These are phyloP conservation scores for Blastobotrys capitulatus DNA, from an alignment of 1,139 yeast species.

Conservation along the genomic window DNA sequence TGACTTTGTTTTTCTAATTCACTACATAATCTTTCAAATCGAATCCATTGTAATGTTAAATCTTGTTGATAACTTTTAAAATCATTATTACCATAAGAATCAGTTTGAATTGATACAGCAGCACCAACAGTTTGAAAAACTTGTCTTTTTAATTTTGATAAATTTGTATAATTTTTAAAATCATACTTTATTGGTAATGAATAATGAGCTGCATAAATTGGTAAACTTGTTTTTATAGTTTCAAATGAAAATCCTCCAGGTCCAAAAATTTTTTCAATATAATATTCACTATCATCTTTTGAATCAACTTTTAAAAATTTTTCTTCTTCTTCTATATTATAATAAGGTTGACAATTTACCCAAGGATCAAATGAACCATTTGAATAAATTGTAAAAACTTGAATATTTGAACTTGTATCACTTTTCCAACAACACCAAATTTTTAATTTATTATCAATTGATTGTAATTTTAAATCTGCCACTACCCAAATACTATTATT, in stretches of 20 bases:
- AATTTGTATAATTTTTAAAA: not conserved
- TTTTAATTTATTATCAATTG: slow-evolving; percentile 15
- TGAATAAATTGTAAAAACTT: slow-evolving; percentile 30
- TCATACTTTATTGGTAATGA: slow-evolving; percentile 5
- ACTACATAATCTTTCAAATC: slow-evolving; percentile 57
- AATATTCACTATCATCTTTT: slow-evolving; percentile 36
- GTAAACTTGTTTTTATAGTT: slow-evolving; percentile 41
- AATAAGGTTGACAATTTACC: slow-evolving; percentile 6
- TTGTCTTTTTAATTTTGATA: slow-evolving; percentile 15
- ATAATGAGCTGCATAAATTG: slow-evolving; percentile 34
- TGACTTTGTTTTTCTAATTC: slow-evolving; percentile 56
- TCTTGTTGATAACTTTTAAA: slow-evolving; percentile 28
- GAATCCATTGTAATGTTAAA: slow-evolving; percentile 47
- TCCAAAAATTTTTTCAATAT: slow-evolving; percentile 42
- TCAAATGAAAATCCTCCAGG: slow-evolving; percentile 43
- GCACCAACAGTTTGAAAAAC: slow-evolving; percentile 32
- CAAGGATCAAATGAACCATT: slow-evolving; percentile 5
- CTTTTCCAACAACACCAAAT: slow-evolving; percentile 57
- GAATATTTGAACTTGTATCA: slow-evolving; percentile 48
- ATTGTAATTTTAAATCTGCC: slow-evolving; percentile 30
- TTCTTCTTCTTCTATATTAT: slow-evolving; percentile 7
- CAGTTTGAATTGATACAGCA: slow-evolving; percentile 20
- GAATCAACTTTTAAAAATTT: slow-evolving; percentile 16
- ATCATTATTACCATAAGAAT: slow-evolving; percentile 14
- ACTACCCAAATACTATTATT: slow-evolving; percentile 47